A percentile compares a stretch with the other conserved stretches of the same genome.
Conservation (phyloP, 441 rosid species). For the Mallotus repandus region DNA sequence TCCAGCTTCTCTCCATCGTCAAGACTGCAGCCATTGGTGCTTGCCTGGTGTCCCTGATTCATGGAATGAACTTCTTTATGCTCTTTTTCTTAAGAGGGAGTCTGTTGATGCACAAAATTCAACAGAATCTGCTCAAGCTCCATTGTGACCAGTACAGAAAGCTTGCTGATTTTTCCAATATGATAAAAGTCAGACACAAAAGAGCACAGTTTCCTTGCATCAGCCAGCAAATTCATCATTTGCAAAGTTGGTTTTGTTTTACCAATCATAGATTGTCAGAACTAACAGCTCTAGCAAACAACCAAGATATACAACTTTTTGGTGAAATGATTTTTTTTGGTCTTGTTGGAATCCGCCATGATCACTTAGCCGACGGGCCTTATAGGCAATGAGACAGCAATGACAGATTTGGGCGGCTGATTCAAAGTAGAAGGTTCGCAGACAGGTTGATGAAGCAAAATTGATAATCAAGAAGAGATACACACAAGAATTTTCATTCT, state of each 20-base stretch:
- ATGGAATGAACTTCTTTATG: constrained; percentile 65
- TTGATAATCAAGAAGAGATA: not conserved
- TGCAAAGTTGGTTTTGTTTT: not conserved
- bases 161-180: not conserved
- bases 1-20: constrained; percentile 43
- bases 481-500: not conserved
- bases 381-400: not conserved
- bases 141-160: constrained; percentile 5
- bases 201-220: constrained; percentile 6
- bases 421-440: not conserved
- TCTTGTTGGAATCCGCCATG: not conserved
- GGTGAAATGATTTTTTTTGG: not conserved
- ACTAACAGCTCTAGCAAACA: not conserved
- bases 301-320: not conserved
- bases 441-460: not conserved
- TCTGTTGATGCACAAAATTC: not conserved
- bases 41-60: constrained; percentile 70
- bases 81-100: constrained; percentile 44
- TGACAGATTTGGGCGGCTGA: not conserved
- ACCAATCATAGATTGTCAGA: not conserved
- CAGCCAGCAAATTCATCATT: constrained; percentile 8
- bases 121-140: constrained; percentile 16
- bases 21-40: constrained; percentile 77
- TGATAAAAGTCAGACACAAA: not conserved
- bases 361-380: not conserved